Base-by-base conservation (phyloP, 352 stramenopile species). In the Phytophthora pini region DNA sequence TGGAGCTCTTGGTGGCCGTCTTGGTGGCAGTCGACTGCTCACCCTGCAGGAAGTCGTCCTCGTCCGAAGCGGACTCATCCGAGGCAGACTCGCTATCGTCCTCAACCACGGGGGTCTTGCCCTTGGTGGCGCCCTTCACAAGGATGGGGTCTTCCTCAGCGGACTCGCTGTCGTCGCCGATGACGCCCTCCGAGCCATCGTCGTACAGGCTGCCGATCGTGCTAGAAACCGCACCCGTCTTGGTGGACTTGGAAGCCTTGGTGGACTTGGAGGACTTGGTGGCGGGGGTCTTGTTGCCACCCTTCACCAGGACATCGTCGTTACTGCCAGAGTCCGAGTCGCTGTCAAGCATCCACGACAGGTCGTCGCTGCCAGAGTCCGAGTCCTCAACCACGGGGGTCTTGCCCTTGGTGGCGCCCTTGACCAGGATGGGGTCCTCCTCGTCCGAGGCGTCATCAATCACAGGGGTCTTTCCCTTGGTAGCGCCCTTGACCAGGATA, bases 1-100 rank as follows among this genome's bases (percentile, higher is more conserved):
- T 60, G 7, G 78, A 83, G 7, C 82, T 92, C 36, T 90, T 76
- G 12, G 85, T 94, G 51, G 48, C 32, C 20, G 48, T 61, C 62
- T 70, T 70, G 68, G 92, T 27, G 67, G 90, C 17, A 72, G 90
- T 40, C 80, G 79, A 2, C 54, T 89, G 4, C 58, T 77, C 29
- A 71, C 81, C 39, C 64, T 92, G 27, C 54, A 72, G 12, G 67
- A 53, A 40, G 54, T 69, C 61, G 24, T 69, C 61, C 48, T 61
- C 62, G 10, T 70, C 62, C 22, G 56, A 70, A 34, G 55, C 53
- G 3, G 60, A 68, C 20, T 59, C 62, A 12, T 70, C 62, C 22
- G 56, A 70, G 29, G 55, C 53, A 1, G 60, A 68, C 20, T 59
- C 54, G 54, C 61, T 70, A 40, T 58, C 54, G 13, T 58, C 54